A percentile compares a stretch with the other conserved stretches of the same genome.
phyloP scores from a whole-genome alignment of 352 stramenopile genomes.

The Phytophthora cryptogea region DNA sequence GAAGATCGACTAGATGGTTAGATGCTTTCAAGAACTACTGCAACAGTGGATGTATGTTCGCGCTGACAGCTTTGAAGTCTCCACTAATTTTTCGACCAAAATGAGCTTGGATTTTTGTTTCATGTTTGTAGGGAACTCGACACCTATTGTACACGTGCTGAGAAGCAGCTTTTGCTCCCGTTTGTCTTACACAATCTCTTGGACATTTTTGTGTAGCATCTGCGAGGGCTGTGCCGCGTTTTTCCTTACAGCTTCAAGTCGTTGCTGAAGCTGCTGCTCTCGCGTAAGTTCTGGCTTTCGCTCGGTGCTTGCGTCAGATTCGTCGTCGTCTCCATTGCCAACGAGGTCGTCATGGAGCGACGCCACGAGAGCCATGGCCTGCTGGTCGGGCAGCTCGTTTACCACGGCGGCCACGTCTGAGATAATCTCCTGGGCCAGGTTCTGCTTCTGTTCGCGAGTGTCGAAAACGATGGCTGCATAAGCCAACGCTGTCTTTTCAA shows the following conservation, averaged over 20 bases:
- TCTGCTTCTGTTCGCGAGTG: conserved; percentile 53
- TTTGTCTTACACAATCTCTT: conserved; percentile 31
- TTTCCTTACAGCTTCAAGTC: conserved; percentile 35
- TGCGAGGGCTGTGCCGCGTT: conserved; percentile 12
- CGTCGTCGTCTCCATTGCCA: conserved; percentile 25
- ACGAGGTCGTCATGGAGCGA: conserved; percentile 61
- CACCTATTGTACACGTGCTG: conserved; percentile 36
- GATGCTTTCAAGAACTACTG: not conserved
- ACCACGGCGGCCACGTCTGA: conserved; percentile 60
- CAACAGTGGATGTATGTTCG: not conserved
- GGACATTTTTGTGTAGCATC: conserved; percentile 13
- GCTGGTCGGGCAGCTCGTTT: conserved; percentile 54
- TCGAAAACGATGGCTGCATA: conserved; percentile 74
- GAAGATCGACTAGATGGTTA: conserved; percentile 75
- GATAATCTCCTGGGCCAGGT: conserved; percentile 65
- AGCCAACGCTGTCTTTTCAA: conserved; percentile 57
- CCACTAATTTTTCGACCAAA: conserved; percentile 22
- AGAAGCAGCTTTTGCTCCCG: conserved; percentile 14
- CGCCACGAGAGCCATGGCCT: conserved; percentile 50
- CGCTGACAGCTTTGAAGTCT: conserved; percentile 17
- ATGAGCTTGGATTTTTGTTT: conserved; percentile 30
- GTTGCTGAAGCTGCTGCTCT: conserved; percentile 34
- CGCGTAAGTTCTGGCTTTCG: conserved; percentile 21
- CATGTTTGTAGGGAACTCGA: conserved; percentile 14
- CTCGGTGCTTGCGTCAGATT: conserved; percentile 9